These are phyloP conservation scores for Pneumocystis wakefieldiae DNA, from an alignment of 1,139 yeast genomes.

Conservation along the genomic window DNA sequence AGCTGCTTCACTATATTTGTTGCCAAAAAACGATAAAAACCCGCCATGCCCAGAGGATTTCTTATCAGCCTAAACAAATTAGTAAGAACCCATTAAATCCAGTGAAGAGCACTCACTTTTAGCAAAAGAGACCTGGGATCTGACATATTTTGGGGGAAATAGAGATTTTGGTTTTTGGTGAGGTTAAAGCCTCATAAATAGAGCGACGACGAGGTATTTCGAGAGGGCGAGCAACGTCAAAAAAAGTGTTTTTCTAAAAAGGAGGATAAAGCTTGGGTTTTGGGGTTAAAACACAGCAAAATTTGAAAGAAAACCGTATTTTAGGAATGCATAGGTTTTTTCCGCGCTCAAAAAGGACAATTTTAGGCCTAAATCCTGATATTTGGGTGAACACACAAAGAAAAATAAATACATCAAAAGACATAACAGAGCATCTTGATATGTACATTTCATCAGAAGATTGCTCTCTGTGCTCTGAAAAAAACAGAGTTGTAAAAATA, in stretches of 20 bases:
- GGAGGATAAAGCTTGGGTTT: too few relatives aligned
- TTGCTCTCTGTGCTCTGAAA: not conserved
- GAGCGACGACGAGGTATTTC: too few relatives aligned
- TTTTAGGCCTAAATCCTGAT: not conserved
- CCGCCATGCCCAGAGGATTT: constrained; percentile 61
- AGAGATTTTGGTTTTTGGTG: too few relatives aligned
- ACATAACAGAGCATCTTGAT: not conserved
- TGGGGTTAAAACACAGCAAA: too few relatives aligned
- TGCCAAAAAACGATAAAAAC: constrained; percentile 55
- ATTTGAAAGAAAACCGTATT: too few relatives aligned
- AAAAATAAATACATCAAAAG: not conserved
- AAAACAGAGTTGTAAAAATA: not conserved
- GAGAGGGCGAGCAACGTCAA: not conserved
- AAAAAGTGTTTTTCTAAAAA: not conserved
- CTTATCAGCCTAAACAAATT: constrained; percentile 41
- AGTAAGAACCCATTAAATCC: not conserved
- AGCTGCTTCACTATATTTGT: constrained; percentile 76
- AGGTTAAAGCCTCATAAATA: not conserved
- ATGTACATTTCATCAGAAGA: not conserved
- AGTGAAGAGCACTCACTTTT: constrained; percentile 3
- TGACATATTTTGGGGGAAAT: constrained; percentile 5
- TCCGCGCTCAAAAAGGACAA: not conserved
- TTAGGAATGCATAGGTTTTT: not conserved
- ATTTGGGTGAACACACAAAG: not conserved
- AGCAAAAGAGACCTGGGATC: constrained; percentile 9